phyloP scores from a whole-genome alignment of 2,329 filamentous ascomycete genomes.

The Phoma sp. region DNA sequence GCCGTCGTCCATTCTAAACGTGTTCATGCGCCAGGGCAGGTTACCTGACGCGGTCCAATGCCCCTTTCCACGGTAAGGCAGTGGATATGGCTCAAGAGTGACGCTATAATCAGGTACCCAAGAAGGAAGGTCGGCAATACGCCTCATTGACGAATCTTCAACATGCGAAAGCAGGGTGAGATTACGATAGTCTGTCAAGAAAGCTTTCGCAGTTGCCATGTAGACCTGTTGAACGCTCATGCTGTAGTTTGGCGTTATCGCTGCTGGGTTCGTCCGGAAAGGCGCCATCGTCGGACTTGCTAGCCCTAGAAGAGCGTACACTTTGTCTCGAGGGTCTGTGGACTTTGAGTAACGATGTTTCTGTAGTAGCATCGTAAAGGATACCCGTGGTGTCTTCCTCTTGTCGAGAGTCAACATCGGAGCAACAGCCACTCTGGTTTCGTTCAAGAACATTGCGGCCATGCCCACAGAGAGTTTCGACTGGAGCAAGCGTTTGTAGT shows the following conservation, averaged over 20 bases:
- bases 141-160: conserved; percentile 27
- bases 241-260: conserved; percentile 29
- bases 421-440: conserved; percentile 22
- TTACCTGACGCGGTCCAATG: conserved; percentile 25
- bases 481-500: conserved; percentile 27
- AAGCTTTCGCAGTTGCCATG: conserved; percentile 19
- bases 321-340: conserved; percentile 38
- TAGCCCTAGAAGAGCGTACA: conserved; percentile 37
- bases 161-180: conserved; percentile 33
- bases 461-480: conserved; percentile 20
- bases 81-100: conserved; percentile 29
- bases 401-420: not conserved
- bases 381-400: conserved; percentile 11
- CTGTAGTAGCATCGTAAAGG: conserved; percentile 26
- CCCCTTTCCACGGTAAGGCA: conserved; percentile 27
- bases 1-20: conserved; percentile 19
- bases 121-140: conserved; percentile 25
- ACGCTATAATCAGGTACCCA: conserved; percentile 38
- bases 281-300: conserved; percentile 25
- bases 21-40: conserved; percentile 20
- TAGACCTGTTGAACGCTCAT: conserved; percentile 30
- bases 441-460: conserved; percentile 31
- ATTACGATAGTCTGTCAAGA: conserved; percentile 25
- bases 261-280: conserved; percentile 24
- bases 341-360: conserved; percentile 33